Percentiles rank a stretch among this genome's conserved stretches.
Evolutionary conservation across 2,329 filamentous ascomycete species (phyloP).

Genomic region (Ophiosphaerella narmari): DNA sequence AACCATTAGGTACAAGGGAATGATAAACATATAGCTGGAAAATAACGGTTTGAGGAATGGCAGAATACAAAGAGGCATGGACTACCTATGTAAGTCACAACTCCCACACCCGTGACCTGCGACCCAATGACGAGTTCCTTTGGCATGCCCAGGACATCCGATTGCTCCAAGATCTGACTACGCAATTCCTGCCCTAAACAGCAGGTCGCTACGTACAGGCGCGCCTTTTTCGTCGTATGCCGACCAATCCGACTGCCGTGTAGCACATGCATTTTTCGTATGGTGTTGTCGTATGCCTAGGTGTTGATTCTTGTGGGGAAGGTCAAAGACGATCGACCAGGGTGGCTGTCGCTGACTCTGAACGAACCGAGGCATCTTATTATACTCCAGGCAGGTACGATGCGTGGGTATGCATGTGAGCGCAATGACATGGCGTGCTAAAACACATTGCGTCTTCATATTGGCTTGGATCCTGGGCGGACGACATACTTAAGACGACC

Average conservation of each 20-base stretch:
- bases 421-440: slow-evolving; percentile 9
- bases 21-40: no score
- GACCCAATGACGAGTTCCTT: neutral
- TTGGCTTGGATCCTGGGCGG: slow-evolving; percentile 14
- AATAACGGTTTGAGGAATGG: no score
- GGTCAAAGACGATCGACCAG: slow-evolving; percentile 2
- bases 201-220: neutral
- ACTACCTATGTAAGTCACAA: no score
- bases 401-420: slow-evolving; percentile 13
- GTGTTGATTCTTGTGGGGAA: neutral
- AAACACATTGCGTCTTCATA: slow-evolving; percentile 6
- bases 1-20: no score
- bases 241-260: slow-evolving; percentile 3
- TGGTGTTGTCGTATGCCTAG: neutral
- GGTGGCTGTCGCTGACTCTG: slow-evolving; percentile 17
- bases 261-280: slow-evolving; percentile 1
- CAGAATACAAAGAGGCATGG: no score
- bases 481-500: slow-evolving; percentile 15
- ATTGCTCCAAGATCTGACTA: neutral
- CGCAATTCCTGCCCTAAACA: neutral
- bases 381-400: slow-evolving; percentile 16
- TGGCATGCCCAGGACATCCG: neutral
- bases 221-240: neutral
- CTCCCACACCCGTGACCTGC: no score
- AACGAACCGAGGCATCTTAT: slow-evolving; percentile 22